These are phyloP conservation scores for Vanrija humicola DNA, from an alignment of 1,284 basidiomycete species.

Conservation along the genomic window DNA sequence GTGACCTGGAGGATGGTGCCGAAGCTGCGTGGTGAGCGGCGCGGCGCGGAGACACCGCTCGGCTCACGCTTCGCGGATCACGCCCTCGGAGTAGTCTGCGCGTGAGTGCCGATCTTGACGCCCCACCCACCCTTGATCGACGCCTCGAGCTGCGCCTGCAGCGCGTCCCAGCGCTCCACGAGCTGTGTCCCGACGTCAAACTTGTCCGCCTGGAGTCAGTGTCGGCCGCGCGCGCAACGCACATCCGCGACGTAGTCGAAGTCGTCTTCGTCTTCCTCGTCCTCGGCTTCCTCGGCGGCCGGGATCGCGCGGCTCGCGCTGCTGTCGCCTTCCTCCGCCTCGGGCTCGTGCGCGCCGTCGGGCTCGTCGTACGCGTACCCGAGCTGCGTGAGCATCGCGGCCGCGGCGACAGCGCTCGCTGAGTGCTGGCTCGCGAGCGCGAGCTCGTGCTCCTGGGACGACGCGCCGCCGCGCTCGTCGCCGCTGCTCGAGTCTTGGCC, in stretches of 20 bases:
- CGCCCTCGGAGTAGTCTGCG: neutral
- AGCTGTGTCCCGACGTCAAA: slow-evolving; percentile 19
- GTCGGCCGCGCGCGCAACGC: slow-evolving; percentile 1
- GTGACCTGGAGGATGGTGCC: slow-evolving; percentile 15
- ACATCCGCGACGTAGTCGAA: slow-evolving; percentile 25
- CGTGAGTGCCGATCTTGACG: neutral
- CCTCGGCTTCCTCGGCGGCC: neutral
- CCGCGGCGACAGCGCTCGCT: neutral
- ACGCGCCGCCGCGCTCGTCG: too few species aligned
- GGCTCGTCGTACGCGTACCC: neutral
- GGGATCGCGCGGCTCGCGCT: neutral
- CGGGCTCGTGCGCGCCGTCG: neutral
- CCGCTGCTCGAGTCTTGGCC: too few species aligned
- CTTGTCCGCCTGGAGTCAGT: slow-evolving; percentile 9
- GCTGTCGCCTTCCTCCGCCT: too few species aligned
- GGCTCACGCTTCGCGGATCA: slow-evolving; percentile 3
- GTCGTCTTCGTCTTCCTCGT: neutral
- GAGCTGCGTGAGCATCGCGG: neutral
- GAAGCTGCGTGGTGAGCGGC: slow-evolving; percentile 1
- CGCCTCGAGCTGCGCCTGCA: slow-evolving; percentile 20
- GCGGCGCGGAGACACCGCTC: neutral
- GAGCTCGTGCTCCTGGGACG: too few species aligned
- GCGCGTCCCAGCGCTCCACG: slow-evolving; percentile 25
- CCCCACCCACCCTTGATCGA: slow-evolving; percentile 22
- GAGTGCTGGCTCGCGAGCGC: neutral